Percentiles rank a stretch among this genome's conserved stretches.
Evolutionary conservation across 306 rosid species (phyloP).

Genomic region (Inga oerstediana): DNA sequence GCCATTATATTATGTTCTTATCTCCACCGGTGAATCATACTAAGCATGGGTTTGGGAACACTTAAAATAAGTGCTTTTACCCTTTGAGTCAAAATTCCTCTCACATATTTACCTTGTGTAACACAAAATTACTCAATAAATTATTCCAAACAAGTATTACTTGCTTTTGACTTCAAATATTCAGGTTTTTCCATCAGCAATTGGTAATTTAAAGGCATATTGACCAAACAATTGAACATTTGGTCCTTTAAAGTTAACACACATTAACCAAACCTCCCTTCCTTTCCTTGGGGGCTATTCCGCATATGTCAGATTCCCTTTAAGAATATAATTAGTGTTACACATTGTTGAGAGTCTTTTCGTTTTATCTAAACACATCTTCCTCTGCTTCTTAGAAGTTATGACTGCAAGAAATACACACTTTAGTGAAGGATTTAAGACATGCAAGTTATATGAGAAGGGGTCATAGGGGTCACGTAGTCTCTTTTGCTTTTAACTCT

Average conservation of each 20-base stretch:
- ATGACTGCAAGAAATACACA: not conserved
- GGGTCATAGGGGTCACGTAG: not conserved
- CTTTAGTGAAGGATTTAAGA: not conserved
- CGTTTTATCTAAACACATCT: conserved; percentile 6
- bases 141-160: not conserved
- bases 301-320: not conserved
- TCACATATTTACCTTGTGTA: too few relatives aligned
- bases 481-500: not conserved
- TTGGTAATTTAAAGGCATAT: conserved; percentile 4
- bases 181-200: conserved; percentile 15
- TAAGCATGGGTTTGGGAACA: not conserved
- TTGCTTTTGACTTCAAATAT: not conserved
- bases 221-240: conserved; percentile 7
- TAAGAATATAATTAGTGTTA: not conserved
- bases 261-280: not conserved
- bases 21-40: conserved; percentile 2
- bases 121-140: too few relatives aligned
- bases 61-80: not conserved
- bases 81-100: too few relatives aligned
- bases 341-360: conserved; percentile 3
- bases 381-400: conserved; percentile 3
- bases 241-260: not conserved
- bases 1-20: conserved; percentile 6
- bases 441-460: conserved; percentile 2
- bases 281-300: not conserved